phyloP scores from a whole-genome alignment of 164 flowering plant species.

The Aristolochia californica region DNA sequence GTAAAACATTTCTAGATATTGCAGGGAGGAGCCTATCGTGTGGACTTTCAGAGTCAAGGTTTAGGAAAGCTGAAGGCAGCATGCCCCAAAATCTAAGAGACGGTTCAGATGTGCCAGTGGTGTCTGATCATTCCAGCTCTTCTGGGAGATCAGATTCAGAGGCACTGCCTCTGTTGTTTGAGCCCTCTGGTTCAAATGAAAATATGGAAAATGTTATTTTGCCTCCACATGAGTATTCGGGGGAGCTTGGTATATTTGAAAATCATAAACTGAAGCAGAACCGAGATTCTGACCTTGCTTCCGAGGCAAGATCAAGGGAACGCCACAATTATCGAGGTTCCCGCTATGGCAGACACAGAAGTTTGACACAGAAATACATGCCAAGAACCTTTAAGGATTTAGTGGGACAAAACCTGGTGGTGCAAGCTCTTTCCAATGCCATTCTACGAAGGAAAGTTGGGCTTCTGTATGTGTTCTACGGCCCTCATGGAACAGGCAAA shows the following conservation, averaged over 20 bases:
- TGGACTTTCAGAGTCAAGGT: slow-evolving; percentile 72
- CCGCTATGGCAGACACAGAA: slow-evolving; percentile 49
- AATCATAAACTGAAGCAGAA: slow-evolving; percentile 49
- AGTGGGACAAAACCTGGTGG: slow-evolving; percentile 84
- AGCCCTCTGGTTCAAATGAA: slow-evolving; percentile 59
- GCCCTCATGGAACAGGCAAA: slow-evolving; percentile 97
- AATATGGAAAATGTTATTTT: slow-evolving; percentile 59
- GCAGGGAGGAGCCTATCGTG: slow-evolving; percentile 96
- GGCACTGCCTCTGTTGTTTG: slow-evolving; percentile 68
- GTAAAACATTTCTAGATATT: slow-evolving; percentile 76
- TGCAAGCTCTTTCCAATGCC: slow-evolving; percentile 94
- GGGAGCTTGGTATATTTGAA: slow-evolving; percentile 86
- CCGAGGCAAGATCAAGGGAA: slow-evolving; percentile 57
- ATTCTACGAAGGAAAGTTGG: slow-evolving; percentile 61
- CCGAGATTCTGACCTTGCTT: slow-evolving; percentile 63
- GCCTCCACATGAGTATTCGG: slow-evolving; percentile 63
- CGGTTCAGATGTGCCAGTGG: slow-evolving; percentile 30
- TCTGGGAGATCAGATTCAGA: slow-evolving; percentile 56
- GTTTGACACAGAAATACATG: slow-evolving; percentile 77
- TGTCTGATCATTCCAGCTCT: slow-evolving; percentile 45
- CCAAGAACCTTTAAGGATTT: slow-evolving; percentile 84
- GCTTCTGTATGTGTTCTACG: slow-evolving; percentile 77
- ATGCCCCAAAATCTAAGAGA: slow-evolving; percentile 26
- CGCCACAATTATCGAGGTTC: slow-evolving; percentile 25
- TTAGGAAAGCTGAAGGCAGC: slow-evolving; percentile 32